Evolutionary conservation across 129 eudicot genomes (phyloP).

Genomic region (Centrapalus pauciflorus): DNA sequence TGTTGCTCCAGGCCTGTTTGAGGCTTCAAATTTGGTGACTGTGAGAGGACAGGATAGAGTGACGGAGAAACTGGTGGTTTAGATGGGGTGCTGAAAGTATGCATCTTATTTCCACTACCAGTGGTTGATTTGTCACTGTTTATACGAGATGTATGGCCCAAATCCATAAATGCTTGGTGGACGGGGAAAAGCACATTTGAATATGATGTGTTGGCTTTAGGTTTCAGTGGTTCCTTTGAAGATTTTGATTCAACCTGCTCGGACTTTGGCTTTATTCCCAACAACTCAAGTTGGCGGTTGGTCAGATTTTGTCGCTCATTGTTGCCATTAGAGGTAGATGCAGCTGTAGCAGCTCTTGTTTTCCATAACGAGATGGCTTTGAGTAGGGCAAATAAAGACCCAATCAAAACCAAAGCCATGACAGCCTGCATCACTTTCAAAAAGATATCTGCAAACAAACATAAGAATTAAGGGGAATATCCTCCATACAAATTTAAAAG

Average conservation of each 20-base stretch:
- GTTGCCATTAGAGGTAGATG: conserved; percentile 41
- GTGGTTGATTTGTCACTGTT: conserved; percentile 45
- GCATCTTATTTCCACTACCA: conserved; percentile 44
- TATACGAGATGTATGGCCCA: conserved; percentile 39
- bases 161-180: conserved; percentile 48
- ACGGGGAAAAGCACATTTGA: conserved; percentile 66
- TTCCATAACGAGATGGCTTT: conserved; percentile 60
- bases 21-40: conserved; percentile 48
- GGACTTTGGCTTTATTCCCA: conserved; percentile 56
- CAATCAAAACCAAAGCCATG: conserved; percentile 48
- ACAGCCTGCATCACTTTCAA: conserved; percentile 38
- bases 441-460: conserved; percentile 43
- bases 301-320: conserved; percentile 44
- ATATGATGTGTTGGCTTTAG: conserved; percentile 46
- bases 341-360: conserved; percentile 33
- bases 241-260: conserved; percentile 43
- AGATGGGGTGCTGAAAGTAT: conserved; percentile 52
- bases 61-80: conserved; percentile 76
- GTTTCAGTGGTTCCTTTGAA: conserved; percentile 57
- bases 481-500: neutral
- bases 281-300: conserved; percentile 55
- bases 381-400: conserved; percentile 57
- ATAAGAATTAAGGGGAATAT: conserved; percentile 2
- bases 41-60: conserved; percentile 54
- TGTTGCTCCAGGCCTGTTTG: conserved; percentile 52